phyloP scores from a whole-genome alignment of 139 green algal genomes.

The Yamagishiella unicocca region DNA sequence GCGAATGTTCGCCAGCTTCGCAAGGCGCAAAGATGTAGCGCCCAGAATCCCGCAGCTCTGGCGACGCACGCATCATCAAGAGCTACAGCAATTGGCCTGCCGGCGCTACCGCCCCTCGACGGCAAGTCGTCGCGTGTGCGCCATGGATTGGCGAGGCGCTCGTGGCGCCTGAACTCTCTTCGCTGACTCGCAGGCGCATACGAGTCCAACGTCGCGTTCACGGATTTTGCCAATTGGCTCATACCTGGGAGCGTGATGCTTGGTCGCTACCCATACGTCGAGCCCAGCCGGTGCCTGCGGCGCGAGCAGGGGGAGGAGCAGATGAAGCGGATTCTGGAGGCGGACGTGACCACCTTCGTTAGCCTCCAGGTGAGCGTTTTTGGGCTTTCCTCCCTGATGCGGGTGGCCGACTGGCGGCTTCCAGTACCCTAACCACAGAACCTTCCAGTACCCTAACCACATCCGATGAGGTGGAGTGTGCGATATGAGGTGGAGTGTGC shows the following conservation, averaged over 20 bases:
- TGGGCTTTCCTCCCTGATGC: too few relatives aligned
- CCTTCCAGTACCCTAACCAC: too few relatives aligned
- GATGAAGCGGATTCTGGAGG: slow-evolving; percentile 73
- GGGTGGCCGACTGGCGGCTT: too few relatives aligned
- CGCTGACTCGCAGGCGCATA: slow-evolving; percentile 65
- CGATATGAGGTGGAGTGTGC: too few relatives aligned
- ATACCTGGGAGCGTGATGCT: slow-evolving; percentile 83
- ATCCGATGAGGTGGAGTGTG: too few relatives aligned
- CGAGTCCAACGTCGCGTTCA: slow-evolving; percentile 70
- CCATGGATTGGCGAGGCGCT: not conserved
- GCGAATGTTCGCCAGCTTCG: not conserved
- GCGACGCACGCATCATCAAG: not conserved
- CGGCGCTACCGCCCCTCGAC: slow-evolving; percentile 8
- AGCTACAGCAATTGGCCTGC: not conserved
- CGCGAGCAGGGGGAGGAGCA: slow-evolving; percentile 75
- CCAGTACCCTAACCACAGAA: too few relatives aligned
- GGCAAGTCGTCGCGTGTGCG: not conserved
- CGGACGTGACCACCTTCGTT: slow-evolving; percentile 84
- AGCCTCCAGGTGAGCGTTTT: slow-evolving; percentile 83
- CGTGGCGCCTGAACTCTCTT: not conserved
- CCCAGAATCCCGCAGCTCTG: not conserved
- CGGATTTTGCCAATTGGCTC: slow-evolving; percentile 87
- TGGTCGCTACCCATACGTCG: slow-evolving; percentile 88
- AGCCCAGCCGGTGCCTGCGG: slow-evolving; percentile 76
- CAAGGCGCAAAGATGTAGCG: not conserved